These are phyloP conservation scores for Candida anutae DNA, from an alignment of 1,139 yeast genomes.

Conservation along the genomic window DNA sequence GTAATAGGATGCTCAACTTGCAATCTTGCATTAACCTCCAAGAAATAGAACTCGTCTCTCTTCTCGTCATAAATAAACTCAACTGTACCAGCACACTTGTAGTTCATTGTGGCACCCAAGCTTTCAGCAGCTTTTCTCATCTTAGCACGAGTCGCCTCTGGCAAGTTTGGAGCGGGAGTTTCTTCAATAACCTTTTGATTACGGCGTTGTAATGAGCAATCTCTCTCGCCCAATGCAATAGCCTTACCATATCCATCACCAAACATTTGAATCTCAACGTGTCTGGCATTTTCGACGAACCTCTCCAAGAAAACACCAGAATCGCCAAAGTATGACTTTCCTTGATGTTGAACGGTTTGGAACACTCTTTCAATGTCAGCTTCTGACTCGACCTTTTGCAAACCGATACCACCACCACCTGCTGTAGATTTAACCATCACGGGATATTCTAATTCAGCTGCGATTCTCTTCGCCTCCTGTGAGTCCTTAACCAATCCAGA, in stretches of 20 bases:
- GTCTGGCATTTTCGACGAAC: constrained; percentile 89
- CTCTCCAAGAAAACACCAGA: constrained; percentile 91
- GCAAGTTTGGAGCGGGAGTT: constrained; percentile 94
- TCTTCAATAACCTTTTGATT: constrained; percentile 95
- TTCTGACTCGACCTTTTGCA: constrained; percentile 82
- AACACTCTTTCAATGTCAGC: constrained; percentile 77
- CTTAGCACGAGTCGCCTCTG: constrained; percentile 62
- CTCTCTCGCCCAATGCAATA: constrained; percentile 92
- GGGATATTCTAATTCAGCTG: constrained; percentile 78
- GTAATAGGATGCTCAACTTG: constrained; percentile 98
- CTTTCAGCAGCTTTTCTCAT: constrained; percentile 84
- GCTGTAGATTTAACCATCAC: constrained; percentile 96
- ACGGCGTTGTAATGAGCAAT: constrained; percentile 94
- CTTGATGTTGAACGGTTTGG: constrained; percentile 89
- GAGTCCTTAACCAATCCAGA: constrained; percentile 69
- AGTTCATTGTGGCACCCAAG: constrained; percentile 70
- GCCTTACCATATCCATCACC: constrained; percentile 94
- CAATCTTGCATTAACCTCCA: constrained; percentile 92
- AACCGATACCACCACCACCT: constrained; percentile 98
- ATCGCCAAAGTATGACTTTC: constrained; percentile 87
- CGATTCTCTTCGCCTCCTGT: constrained; percentile 67
- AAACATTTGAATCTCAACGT: constrained; percentile 92
- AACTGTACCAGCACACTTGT: constrained; percentile 96
- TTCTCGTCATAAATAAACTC: constrained; percentile 86
- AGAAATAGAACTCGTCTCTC: constrained; percentile 83